These are phyloP conservation scores for Penicillium sp. DNA, from an alignment of 2,329 filamentous ascomycete genomes.

Conservation along the genomic window DNA sequence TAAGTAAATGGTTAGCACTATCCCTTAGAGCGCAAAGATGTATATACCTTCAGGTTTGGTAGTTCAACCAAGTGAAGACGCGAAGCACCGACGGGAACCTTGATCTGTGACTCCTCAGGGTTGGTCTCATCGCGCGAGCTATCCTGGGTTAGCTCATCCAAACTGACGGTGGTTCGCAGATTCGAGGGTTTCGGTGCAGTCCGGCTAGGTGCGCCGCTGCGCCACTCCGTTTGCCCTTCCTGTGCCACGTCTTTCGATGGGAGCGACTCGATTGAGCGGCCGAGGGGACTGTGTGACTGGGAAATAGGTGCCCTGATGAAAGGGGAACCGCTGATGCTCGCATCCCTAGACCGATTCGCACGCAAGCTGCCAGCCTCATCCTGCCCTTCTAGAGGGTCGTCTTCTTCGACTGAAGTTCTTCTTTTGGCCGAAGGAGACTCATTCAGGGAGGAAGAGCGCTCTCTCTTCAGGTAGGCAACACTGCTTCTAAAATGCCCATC, in stretches of 20 bases:
- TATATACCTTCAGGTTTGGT: constrained; percentile 58
- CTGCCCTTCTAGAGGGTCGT: constrained; percentile 18
- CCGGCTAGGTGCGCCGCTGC: constrained; percentile 13
- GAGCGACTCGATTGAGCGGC: constrained; percentile 29
- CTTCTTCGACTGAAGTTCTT: constrained; percentile 26
- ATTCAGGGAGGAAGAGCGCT: constrained; percentile 30
- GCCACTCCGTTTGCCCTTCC: constrained; percentile 19
- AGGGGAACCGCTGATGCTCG: constrained; percentile 47
- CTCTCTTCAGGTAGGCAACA: constrained; percentile 27
- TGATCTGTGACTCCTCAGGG: constrained; percentile 40
- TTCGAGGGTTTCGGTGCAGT: constrained; percentile 26
- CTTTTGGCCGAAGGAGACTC: constrained; percentile 29
- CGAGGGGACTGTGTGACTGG: constrained; percentile 28
- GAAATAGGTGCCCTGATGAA: constrained; percentile 44
- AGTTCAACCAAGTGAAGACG: constrained; percentile 82
- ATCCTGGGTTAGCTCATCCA: constrained; percentile 19
- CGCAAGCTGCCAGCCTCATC: constrained; percentile 22
- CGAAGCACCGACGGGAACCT: constrained; percentile 83
- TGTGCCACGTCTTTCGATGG: constrained; percentile 21
- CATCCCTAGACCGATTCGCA: constrained; percentile 27
- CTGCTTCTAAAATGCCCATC: constrained; percentile 9
- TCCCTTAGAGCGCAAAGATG: neutral
- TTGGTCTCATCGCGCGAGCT: constrained; percentile 16
- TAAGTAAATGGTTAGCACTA: constrained; percentile 35
- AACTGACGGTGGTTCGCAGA: constrained; percentile 25